A percentile compares a stretch with the other conserved stretches of the same genome.
Evolutionary conservation across 1,284 basidiomycete species (phyloP).

Genomic region (Boletus semigastroideus): DNA sequence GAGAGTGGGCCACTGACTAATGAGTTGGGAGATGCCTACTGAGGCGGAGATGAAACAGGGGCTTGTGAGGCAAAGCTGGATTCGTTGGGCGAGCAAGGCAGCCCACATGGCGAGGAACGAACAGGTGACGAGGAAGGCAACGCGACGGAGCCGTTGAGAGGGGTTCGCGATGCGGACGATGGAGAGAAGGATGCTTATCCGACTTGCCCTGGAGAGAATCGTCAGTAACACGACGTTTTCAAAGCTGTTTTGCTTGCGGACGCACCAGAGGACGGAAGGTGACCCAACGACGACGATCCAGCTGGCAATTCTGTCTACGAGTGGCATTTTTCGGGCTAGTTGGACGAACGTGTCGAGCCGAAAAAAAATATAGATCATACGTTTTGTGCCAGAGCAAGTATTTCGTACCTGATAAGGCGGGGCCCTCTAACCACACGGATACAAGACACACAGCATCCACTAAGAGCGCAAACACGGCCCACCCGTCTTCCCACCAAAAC

Average conservation of each 20-base stretch:
- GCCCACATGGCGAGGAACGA: conserved; percentile 28
- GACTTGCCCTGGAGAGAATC: conserved; percentile 17
- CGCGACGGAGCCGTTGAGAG: conserved; percentile 5
- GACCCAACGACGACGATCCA: conserved; percentile 23
- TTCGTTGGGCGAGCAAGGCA: conserved; percentile 17
- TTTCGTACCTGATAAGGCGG: conserved; percentile 7
- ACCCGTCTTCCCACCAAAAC: conserved; percentile 33
- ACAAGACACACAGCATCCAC: conserved; percentile 18
- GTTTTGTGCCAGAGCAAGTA: background rate
- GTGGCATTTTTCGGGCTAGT: background rate
- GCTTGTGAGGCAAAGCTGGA: conserved; percentile 7
- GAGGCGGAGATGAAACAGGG: conserved; percentile 5
- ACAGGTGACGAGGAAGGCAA: conserved; percentile 7
- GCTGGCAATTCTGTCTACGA: background rate
- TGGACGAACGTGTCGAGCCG: background rate
- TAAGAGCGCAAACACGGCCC: conserved; percentile 24
- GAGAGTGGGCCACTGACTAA: conserved; percentile 17
- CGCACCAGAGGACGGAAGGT: conserved; percentile 24
- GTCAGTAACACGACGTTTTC: background rate
- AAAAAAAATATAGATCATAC: background rate
- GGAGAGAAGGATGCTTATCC: conserved; percentile 26
- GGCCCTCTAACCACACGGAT: background rate
- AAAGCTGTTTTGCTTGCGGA: no score
- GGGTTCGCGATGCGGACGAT: conserved; percentile 21
- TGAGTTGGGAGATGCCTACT: conserved; percentile 17